Evolutionary conservation across 106 monocot species (phyloP), one percentile per base, ranked within the genome.

Genomic region (Hemerocallis citrina): DNA sequence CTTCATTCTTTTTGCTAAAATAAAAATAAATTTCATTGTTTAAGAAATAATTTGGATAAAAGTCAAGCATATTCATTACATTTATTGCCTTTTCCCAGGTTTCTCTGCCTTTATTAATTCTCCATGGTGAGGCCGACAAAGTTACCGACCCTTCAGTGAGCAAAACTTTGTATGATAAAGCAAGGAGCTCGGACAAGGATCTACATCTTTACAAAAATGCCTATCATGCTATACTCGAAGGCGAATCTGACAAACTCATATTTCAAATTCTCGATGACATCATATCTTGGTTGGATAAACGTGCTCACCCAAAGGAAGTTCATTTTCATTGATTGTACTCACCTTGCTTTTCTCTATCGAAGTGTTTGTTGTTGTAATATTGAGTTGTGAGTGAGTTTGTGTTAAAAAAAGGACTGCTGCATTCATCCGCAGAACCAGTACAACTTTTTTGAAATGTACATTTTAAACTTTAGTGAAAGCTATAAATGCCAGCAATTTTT

Each of bases 71-170:
- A n/a, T n/a, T n/a, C n/a, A n/a, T n/a, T n/a, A n/a, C n/a, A n/a
- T n/a, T n/a, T n/a, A n/a, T n/a, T n/a, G n/a, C 37, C 1, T 49
- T 47, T 39, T 61, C 42, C 20, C 64, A 94, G 93, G 93, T 94
- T 54, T 89, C 89, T 14, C 61, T 94, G 25, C 89, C 93, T n/a
- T 65, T 94, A 23, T 62, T 94, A 11, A 94, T 94, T 59, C 65
- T 94, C 12, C 93, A 94, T 63, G 93, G 93, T 21, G 83, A 89
- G 47, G 72, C 68, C 7, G 93, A 94, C 62, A 42, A 71, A 5
- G 73, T 94, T 15, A 89, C 89, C 8, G 93, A 89, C 73, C 85
- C 89, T 51, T 82, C 89, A 6, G 77, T 81, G 46, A 94, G 93
- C 88, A 85, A 83, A 28, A 80, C 78, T 31, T 61, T 94, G 65